Evolutionary conservation across 495 filamentous ascomycete species (phyloP).

Genomic region (Neurospora cerealis): DNA sequence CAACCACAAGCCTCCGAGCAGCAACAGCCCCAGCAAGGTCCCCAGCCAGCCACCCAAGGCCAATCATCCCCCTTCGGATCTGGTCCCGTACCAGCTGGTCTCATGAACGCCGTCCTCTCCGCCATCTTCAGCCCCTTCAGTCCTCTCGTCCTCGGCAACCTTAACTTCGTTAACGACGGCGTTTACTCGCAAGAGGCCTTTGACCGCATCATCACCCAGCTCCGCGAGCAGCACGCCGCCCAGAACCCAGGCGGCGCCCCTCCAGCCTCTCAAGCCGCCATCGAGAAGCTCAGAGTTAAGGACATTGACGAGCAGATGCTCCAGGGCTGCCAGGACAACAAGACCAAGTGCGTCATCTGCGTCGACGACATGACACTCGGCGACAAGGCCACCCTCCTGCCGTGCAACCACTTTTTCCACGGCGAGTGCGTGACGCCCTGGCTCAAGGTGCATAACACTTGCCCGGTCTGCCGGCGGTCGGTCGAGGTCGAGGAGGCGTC

Average conservation of each 20-base stretch:
- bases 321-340: constrained; percentile 27
- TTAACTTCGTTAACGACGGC: constrained; percentile 66
- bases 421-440: constrained; percentile 62
- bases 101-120: constrained; percentile 22
- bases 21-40: not conserved
- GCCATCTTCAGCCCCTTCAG: constrained; percentile 45
- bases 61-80: not conserved
- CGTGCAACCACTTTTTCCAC: constrained; percentile 88
- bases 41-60: not conserved
- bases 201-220: constrained; percentile 72
- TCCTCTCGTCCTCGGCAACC: constrained; percentile 61
- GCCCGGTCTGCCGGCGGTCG: constrained; percentile 70
- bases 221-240: constrained; percentile 64
- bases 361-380: constrained; percentile 73
- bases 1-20: not conserved
- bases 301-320: constrained; percentile 55
- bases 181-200: constrained; percentile 83
- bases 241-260: constrained; percentile 59
- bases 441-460: constrained; percentile 77
- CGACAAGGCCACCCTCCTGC: constrained; percentile 64
- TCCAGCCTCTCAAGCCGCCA: constrained; percentile 64
- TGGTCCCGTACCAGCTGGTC: not conserved
- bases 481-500: constrained; percentile 38
- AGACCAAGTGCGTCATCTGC: constrained; percentile 75
- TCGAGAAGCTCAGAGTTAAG: constrained; percentile 59